Percentiles rank a stretch among this genome's conserved stretches.
These are phyloP conservation scores for Lithohypha guttulata DNA, from an alignment of 2,329 filamentous ascomycete species.

Conservation along the genomic window DNA sequence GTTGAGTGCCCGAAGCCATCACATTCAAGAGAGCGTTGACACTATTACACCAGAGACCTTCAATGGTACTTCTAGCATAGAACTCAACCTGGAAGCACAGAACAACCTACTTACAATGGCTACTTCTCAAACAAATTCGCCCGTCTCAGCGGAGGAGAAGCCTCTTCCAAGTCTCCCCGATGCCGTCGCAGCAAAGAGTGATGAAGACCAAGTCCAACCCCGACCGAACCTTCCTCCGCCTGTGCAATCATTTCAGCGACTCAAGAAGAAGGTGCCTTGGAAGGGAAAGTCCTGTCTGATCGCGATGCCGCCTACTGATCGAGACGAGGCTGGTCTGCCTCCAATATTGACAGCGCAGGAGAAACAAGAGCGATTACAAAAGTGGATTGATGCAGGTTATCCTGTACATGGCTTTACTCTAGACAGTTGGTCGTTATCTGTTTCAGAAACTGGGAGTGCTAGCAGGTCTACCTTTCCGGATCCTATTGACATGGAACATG, in stretches of 20 bases:
- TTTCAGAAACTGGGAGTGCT: conserved; percentile 22
- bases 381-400: conserved; percentile 35
- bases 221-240: conserved; percentile 23
- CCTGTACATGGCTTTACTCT: conserved; percentile 33
- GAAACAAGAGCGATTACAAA: conserved; percentile 29
- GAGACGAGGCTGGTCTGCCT: conserved; percentile 44
- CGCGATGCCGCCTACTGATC: conserved; percentile 56
- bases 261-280: conserved; percentile 65
- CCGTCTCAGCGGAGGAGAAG: conserved; percentile 25
- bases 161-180: conserved; percentile 30
- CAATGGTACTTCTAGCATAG: conserved; percentile 15
- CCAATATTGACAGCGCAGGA: conserved; percentile 31
- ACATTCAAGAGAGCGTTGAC: conserved; percentile 16
- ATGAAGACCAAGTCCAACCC: conserved; percentile 14
- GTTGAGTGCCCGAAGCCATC: conserved; percentile 4
- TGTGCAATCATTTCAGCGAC: conserved; percentile 25
- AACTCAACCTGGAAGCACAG: conserved; percentile 10
- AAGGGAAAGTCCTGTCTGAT: conserved; percentile 65
- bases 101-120: not conserved
- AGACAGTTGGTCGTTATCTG: conserved; percentile 23
- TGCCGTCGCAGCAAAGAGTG: conserved; percentile 21
- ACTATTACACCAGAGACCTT: conserved; percentile 21
- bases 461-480: conserved; percentile 36
- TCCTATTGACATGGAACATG: conserved; percentile 27
- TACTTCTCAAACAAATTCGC: not conserved